Conservation (phyloP, 192 early-diverging fungal genomes). For the Hyaloraphidium curvatum region DNA sequence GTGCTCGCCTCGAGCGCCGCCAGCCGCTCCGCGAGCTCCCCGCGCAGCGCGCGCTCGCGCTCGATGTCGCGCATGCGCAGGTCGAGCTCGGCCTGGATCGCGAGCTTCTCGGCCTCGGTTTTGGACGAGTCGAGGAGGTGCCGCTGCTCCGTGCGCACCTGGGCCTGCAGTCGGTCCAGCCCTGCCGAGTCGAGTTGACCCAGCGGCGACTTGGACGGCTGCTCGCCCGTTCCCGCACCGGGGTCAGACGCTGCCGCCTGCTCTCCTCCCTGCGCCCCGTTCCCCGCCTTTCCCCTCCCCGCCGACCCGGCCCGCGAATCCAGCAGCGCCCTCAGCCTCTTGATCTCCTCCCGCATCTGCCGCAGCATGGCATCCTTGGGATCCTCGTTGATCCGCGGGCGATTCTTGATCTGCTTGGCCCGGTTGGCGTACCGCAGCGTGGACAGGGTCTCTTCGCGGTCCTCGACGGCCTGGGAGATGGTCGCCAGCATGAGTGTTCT, state of each 20-base stretch:
- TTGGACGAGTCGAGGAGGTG: constrained; percentile 16
- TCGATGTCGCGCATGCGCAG: constrained; percentile 27
- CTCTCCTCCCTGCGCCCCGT: background rate
- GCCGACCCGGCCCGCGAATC: constrained; percentile 4
- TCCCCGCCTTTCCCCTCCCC: constrained; percentile 11
- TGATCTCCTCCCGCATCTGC: constrained; percentile 43
- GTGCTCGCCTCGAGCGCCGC: constrained; percentile 30
- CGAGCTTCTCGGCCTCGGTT: constrained; percentile 28
- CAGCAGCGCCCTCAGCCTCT: constrained; percentile 25
- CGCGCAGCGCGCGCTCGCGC: constrained; percentile 22
- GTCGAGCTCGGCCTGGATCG: constrained; percentile 30
- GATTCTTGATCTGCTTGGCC: constrained; percentile 46
- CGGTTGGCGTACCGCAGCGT: constrained; percentile 42
- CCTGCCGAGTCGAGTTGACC: background rate
- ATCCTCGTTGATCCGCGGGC: constrained; percentile 43
- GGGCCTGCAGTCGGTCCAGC: constrained; percentile 26
- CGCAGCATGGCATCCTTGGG: constrained; percentile 45
- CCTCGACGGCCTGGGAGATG: constrained; percentile 33
- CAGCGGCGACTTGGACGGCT: no score
- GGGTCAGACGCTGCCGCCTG: background rate
- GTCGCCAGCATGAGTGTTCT: constrained; percentile 46
- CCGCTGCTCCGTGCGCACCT: no score
- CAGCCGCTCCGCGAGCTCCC: constrained; percentile 21
- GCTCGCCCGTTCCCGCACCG: constrained; percentile 4
- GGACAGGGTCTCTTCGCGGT: constrained; percentile 38